A percentile compares a stretch with the other conserved stretches of the same genome.
Conservation (phyloP, 805 yeast species). For the Phaffomyces opuntiae region DNA sequence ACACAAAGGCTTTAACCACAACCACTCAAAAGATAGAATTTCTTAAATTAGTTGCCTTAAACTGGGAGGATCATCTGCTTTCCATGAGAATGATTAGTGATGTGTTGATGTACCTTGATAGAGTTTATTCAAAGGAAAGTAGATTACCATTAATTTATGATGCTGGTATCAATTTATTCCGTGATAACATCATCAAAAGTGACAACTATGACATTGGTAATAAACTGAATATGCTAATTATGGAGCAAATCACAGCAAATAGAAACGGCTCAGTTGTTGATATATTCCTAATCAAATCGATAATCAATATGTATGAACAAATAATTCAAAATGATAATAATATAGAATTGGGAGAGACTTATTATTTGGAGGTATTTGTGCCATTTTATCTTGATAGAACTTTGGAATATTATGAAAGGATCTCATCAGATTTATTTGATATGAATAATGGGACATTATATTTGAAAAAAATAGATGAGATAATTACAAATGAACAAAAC, state of each 20-base stretch:
- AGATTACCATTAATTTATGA: constrained; percentile 63
- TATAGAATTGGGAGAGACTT: constrained; percentile 45
- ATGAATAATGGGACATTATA: constrained; percentile 46
- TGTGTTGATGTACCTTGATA: constrained; percentile 77
- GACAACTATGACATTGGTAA: constrained; percentile 45
- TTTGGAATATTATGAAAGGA: constrained; percentile 43
- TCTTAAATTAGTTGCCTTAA: constrained; percentile 27
- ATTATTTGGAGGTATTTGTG: constrained; percentile 60
- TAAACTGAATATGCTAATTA: constrained; percentile 39
- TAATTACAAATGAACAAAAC: constrained; percentile 57
- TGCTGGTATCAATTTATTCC: constrained; percentile 62
- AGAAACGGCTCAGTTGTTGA: constrained; percentile 53
- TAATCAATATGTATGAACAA: constrained; percentile 66
- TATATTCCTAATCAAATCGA: constrained; percentile 49
- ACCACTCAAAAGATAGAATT: constrained; percentile 22
- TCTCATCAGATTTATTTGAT: constrained; percentile 39
- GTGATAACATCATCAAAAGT: constrained; percentile 48
- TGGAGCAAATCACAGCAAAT: constrained; percentile 49
- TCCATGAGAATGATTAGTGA: constrained; percentile 77
- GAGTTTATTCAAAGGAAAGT: constrained; percentile 72
- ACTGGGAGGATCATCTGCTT: constrained; percentile 67
- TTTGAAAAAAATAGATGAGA: constrained; percentile 40
- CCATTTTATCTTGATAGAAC: constrained; percentile 53
- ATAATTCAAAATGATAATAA: constrained; percentile 38
- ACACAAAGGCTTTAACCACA: constrained; percentile 9